Conservation (phyloP, 2,329 filamentous ascomycete species). For the Venturia effusa region DNA sequence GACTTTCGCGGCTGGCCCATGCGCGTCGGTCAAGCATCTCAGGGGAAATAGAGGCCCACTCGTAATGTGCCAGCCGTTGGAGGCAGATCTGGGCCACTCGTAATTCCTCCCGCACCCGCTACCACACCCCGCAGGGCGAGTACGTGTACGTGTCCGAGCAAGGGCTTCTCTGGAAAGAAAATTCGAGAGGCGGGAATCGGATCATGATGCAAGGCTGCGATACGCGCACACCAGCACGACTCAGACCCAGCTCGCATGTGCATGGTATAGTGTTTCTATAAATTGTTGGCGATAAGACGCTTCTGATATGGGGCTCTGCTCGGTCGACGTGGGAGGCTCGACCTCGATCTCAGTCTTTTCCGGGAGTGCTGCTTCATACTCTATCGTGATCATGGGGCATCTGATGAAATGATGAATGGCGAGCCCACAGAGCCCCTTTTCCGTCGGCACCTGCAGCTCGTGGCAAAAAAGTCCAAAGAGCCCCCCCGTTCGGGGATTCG, state of each 20-base stretch:
- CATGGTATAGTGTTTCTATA: background rate
- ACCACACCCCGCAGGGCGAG: background rate
- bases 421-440: background rate
- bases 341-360: background rate
- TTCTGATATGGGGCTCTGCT: background rate
- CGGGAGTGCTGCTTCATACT: background rate
- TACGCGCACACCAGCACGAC: too few species aligned
- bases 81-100: background rate
- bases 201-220: background rate
- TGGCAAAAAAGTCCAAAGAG: background rate
- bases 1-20: background rate
- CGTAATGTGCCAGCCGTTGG: background rate
- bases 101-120: background rate
- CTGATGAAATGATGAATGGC: too few species aligned
- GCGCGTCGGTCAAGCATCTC: background rate
- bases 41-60: background rate
- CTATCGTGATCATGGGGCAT: too few species aligned
- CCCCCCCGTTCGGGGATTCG: too few species aligned
- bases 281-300: background rate
- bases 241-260: too few species aligned
- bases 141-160: background rate
- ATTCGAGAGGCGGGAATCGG: background rate
- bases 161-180: background rate
- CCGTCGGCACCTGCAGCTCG: background rate
- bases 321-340: background rate